Evolutionary conservation across 805 yeast genomes (phyloP), one percentile per base, ranked within the genome.

Genomic region (Nakazawaea holstii): DNA sequence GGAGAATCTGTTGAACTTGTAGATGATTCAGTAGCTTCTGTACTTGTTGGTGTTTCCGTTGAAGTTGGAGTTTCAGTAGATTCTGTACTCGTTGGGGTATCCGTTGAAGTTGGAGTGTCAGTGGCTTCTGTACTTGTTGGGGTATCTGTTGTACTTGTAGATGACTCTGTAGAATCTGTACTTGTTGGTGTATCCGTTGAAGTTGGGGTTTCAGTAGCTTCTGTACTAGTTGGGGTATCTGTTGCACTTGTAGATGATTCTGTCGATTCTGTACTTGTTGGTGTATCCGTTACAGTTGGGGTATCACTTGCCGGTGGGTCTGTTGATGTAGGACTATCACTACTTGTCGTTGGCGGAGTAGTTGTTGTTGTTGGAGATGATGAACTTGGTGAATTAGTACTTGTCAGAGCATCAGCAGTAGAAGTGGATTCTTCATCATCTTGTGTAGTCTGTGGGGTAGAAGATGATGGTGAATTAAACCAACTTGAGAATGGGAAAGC

Each of bases 401-500:
- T 5, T 20, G 24, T 20, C 24, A 20, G 24, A 20, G 24, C 29
- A 20, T 14, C 32, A 24, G 9, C 9, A 20, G 36, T 6, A 33
- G 39, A 17, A 13, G 17, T 31, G 8, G 27, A 9, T 6, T 26
- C 31, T n/a, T 14, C 35, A 2, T 35, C 35, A 28, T 13, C 38
- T 9, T 27, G 13, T 11, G 46, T 17, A 27, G 35, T n/a, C 14
- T 31, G n/a, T 14, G 32, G 28, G 7, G 45, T 30, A 24, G 43
- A 30, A 33, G 39, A 24, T 28, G 48, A 38, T 30, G 47, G n/a
- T 24, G 51, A 13, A 28, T 43, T 29, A 35, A 6, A 39, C 26
- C 24, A 20, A 20, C 24, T 20, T 20, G 24, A 3, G 24, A 20
- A 20, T 20, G 24, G 24, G 24, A 20, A 5, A 20, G 3, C 5